A percentile compares a stretch with the other conserved stretches of the same genome.
phyloP scores from a whole-genome alignment of 1,139 yeast species.

The Debaryomyces udenii region DNA sequence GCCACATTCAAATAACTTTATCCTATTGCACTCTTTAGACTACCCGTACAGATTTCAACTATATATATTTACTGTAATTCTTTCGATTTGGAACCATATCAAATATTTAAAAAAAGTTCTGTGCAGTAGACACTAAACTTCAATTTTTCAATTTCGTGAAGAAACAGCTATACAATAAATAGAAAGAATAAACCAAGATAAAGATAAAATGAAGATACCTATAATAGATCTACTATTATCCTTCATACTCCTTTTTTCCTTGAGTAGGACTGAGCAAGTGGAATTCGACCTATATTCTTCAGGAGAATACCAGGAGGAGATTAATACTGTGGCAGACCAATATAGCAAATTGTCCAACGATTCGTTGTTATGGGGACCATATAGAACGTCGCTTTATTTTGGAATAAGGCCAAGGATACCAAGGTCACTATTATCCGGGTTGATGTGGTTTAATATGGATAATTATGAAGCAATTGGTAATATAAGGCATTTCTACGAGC shows the following conservation, averaged over 20 bases:
- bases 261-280: constrained; percentile 13
- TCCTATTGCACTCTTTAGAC: neutral
- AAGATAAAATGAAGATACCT: constrained; percentile 1
- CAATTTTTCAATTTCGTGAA: neutral
- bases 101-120: constrained; percentile 1
- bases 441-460: constrained; percentile 86
- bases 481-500: constrained; percentile 82
- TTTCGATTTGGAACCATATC: constrained; percentile 4
- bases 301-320: constrained; percentile 13
- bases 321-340: constrained; percentile 20
- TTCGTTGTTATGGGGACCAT: constrained; percentile 82
- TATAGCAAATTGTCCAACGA: constrained; percentile 34
- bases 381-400: constrained; percentile 81
- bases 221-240: constrained; percentile 1
- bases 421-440: constrained; percentile 75
- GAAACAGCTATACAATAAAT: neutral
- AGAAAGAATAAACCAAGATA: neutral
- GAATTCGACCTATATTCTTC: constrained; percentile 21
- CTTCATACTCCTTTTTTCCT: neutral
- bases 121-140: constrained; percentile 7
- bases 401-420: constrained; percentile 84
- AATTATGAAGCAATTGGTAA: constrained; percentile 56
- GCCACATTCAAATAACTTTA: constrained; percentile 37
- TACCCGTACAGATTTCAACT: no score
- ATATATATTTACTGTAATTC: no score